Conservation (phyloP, 164 flowering plant species). For the Vitis riparia region DNA sequence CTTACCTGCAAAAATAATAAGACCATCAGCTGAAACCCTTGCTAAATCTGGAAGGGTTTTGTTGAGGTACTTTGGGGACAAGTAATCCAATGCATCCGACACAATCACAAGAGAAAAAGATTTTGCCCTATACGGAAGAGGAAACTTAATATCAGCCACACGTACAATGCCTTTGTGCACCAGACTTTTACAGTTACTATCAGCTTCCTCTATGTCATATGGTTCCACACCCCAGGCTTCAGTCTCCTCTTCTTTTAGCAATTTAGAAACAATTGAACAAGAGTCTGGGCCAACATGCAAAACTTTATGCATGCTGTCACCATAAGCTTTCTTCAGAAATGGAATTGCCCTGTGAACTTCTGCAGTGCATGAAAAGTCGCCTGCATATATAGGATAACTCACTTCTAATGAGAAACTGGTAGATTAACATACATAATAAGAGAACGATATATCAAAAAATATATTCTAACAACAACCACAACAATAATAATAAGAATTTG, state of each 20-base stretch:
- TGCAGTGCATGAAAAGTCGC: constrained; percentile 59
- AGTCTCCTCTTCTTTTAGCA: constrained; percentile 68
- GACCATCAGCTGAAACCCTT: constrained; percentile 61
- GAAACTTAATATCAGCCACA: constrained; percentile 81
- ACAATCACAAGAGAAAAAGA: constrained; percentile 78
- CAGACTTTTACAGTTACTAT: constrained; percentile 53
- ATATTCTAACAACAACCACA: not conserved
- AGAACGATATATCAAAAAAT: not conserved
- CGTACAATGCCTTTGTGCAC: constrained; percentile 76
- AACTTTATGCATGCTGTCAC: constrained; percentile 76
- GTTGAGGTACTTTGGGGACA: constrained; percentile 82
- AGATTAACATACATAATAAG: not conserved
- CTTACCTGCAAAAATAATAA: constrained; percentile 73
- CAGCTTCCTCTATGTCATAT: constrained; percentile 77
- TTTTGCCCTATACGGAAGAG: constrained; percentile 71
- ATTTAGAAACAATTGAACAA: constrained; percentile 65
- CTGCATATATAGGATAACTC: constrained; percentile 32
- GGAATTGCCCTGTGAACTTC: constrained; percentile 74
- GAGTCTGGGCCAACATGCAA: constrained; percentile 88
- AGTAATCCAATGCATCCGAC: constrained; percentile 86
- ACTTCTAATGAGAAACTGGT: not conserved
- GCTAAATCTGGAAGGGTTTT: constrained; percentile 78
- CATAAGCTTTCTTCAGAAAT: constrained; percentile 59
- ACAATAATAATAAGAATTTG: not conserved
- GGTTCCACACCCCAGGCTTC: constrained; percentile 96